A percentile compares a stretch with the other conserved stretches of the same genome.
Conservation (phyloP, 768 basidiomycete species). For the Epithele typhae region DNA sequence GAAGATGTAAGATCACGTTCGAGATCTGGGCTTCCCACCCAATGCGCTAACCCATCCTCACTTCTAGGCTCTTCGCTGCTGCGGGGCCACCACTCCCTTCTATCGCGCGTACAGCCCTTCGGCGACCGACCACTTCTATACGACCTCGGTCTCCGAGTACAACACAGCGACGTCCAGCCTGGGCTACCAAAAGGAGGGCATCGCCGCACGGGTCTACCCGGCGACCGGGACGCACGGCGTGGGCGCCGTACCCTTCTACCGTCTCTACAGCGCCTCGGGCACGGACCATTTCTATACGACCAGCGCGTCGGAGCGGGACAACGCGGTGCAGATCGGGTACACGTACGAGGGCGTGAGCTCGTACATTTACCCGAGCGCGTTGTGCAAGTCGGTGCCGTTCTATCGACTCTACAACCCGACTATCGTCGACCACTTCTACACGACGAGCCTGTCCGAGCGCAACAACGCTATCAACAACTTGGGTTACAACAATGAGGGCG, state of each 20-base stretch:
- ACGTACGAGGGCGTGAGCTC: conserved; percentile 11
- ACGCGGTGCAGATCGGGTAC: not conserved
- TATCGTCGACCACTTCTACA: conserved; percentile 19
- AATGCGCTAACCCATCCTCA: no score
- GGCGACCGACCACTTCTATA: conserved; percentile 19
- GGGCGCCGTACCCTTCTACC: conserved; percentile 11
- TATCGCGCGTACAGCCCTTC: conserved; percentile 13
- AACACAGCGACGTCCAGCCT: conserved; percentile 9
- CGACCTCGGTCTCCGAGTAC: conserved; percentile 12
- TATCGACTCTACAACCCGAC: conserved; percentile 14
- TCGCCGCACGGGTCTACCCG: conserved; percentile 3
- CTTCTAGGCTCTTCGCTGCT: no score
- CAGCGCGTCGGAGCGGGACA: not conserved
- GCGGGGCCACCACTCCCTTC: conserved; percentile 13
- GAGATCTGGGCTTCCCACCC: no score
- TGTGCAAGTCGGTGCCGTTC: conserved; percentile 16
- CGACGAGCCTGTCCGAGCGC: conserved; percentile 11
- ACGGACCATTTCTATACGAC: conserved; percentile 18
- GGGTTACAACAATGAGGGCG: conserved; percentile 10
- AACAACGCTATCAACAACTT: conserved; percentile 10
- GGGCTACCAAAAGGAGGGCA: conserved; percentile 8
- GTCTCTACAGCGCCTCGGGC: conserved; percentile 1
- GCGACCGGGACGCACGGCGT: not conserved
- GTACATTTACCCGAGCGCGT: not conserved
- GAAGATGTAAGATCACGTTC: no score